Evolutionary conservation across 805 yeast genomes (phyloP).

Genomic region (Starmerella gropengiesseri): DNA sequence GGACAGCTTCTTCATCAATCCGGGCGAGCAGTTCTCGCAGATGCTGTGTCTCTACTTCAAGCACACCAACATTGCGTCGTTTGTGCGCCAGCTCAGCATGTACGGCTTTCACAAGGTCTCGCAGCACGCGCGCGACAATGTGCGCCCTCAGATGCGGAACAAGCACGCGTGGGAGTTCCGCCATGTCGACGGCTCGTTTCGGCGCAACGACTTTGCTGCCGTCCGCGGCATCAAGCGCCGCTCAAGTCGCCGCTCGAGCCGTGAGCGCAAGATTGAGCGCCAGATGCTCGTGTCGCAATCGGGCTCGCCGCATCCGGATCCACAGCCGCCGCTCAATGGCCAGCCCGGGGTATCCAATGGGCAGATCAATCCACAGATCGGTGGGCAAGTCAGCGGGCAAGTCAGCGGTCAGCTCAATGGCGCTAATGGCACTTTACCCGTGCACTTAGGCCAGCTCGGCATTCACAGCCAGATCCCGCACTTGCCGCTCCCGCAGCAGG

Average conservation of each 20-base stretch:
- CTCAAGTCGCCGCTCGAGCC: slow-evolving; percentile 31
- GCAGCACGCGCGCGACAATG: slow-evolving; percentile 18
- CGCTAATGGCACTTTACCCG: too few relatives aligned
- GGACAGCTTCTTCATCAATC: slow-evolving; percentile 67
- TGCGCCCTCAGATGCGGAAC: slow-evolving; percentile 2
- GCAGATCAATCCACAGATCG: too few relatives aligned
- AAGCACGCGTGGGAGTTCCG: slow-evolving; percentile 67
- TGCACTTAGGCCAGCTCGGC: too few relatives aligned
- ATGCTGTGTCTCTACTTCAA: slow-evolving; percentile 67
- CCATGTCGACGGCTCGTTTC: slow-evolving; percentile 68
- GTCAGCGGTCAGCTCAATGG: too few relatives aligned
- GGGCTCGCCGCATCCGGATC: not conserved
- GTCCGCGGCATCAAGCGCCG: slow-evolving; percentile 70
- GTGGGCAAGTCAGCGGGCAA: too few relatives aligned
- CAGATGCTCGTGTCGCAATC: slow-evolving; percentile 14
- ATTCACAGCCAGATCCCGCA: too few relatives aligned
- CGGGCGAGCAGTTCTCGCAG: slow-evolving; percentile 77
- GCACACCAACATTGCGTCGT: slow-evolving; percentile 86
- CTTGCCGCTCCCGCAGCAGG: too few relatives aligned
- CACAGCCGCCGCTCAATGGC: too few relatives aligned
- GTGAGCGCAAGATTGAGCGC: slow-evolving; percentile 16
- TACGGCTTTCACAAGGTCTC: slow-evolving; percentile 77
- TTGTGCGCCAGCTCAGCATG: slow-evolving; percentile 92
- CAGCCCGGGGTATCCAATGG: too few relatives aligned
- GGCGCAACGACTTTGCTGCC: slow-evolving; percentile 68